These are phyloP conservation scores for Albifimbria verrucaria DNA, from an alignment of 2,329 filamentous ascomycete species.

Conservation along the genomic window DNA sequence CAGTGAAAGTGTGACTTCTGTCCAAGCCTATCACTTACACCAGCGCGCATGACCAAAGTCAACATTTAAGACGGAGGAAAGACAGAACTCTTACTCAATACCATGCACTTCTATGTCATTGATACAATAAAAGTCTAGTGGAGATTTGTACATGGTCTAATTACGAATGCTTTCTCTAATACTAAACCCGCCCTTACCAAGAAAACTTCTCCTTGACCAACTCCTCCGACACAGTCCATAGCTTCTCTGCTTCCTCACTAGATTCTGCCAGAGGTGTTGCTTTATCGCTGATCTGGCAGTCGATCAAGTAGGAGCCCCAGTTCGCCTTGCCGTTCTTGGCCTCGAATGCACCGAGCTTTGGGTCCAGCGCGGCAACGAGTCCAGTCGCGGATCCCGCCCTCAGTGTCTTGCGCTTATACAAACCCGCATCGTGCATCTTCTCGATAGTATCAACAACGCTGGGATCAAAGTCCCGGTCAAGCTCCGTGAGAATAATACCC, in stretches of 20 bases:
- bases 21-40: too few species aligned
- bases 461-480: slow-evolving; percentile 15
- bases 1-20: too few species aligned
- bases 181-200: slow-evolving; percentile 14
- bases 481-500: slow-evolving; percentile 28
- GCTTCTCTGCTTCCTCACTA: slow-evolving; percentile 22
- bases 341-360: slow-evolving; percentile 7
- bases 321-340: slow-evolving; percentile 12
- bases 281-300: slow-evolving; percentile 18
- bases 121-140: too few species aligned
- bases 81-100: too few species aligned
- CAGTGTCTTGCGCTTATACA: slow-evolving; percentile 16
- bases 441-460: slow-evolving; percentile 11
- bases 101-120: too few species aligned
- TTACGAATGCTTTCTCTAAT: too few species aligned
- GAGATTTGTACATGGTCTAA: too few species aligned
- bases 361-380: slow-evolving; percentile 28
- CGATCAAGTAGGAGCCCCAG: slow-evolving; percentile 22
- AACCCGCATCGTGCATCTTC: slow-evolving; percentile 7
- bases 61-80: too few species aligned
- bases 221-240: slow-evolving; percentile 30
- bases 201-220: slow-evolving; percentile 26
- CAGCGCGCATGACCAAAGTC: too few species aligned
- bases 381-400: slow-evolving; percentile 25
- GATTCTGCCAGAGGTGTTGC: slow-evolving; percentile 9